These are phyloP conservation scores for Candida insectorum DNA, from an alignment of 805 yeast species.

Conservation along the genomic window DNA sequence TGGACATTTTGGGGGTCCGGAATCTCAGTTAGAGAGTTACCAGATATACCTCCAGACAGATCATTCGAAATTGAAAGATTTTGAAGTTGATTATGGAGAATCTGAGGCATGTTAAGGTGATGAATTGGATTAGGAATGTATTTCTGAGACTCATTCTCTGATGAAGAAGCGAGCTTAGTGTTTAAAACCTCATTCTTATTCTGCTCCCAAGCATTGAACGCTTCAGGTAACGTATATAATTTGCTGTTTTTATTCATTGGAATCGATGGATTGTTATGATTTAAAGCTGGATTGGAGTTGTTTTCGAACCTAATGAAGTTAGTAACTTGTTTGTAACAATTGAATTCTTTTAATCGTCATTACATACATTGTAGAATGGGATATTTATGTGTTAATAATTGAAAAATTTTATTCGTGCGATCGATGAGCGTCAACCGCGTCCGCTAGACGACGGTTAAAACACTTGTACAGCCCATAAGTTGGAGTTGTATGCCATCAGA, in stretches of 20 bases:
- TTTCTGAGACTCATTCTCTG: too few species aligned
- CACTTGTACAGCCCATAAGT: too few species aligned
- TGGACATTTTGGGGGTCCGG: neutral
- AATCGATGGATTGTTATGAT: slow-evolving; percentile 13
- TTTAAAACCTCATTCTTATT: slow-evolving; percentile 15
- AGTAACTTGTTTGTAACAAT: too few species aligned
- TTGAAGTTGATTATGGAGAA: slow-evolving; percentile 1
- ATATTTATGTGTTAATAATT: slow-evolving; percentile 2
- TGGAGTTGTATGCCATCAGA: too few species aligned
- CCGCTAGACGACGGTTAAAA: too few species aligned
- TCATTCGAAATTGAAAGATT: neutral
- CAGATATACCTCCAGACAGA: neutral
- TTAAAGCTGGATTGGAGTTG: neutral
- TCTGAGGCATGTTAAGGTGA: slow-evolving; percentile 25
- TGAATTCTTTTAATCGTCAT: too few species aligned
- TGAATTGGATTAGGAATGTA: slow-evolving; percentile 35
- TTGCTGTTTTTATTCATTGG: slow-evolving; percentile 40
- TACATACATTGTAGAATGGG: slow-evolving; percentile 8
- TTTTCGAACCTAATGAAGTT: too few species aligned
- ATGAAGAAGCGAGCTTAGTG: neutral
- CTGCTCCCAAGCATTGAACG: slow-evolving; percentile 50
- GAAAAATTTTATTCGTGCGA: slow-evolving; percentile 1
- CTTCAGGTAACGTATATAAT: slow-evolving; percentile 48
- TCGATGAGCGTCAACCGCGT: neutral
- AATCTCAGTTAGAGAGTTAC: neutral